Conservation (phyloP, 1,284 basidiomycete genomes). For the Trichosporon ovoides region DNA sequence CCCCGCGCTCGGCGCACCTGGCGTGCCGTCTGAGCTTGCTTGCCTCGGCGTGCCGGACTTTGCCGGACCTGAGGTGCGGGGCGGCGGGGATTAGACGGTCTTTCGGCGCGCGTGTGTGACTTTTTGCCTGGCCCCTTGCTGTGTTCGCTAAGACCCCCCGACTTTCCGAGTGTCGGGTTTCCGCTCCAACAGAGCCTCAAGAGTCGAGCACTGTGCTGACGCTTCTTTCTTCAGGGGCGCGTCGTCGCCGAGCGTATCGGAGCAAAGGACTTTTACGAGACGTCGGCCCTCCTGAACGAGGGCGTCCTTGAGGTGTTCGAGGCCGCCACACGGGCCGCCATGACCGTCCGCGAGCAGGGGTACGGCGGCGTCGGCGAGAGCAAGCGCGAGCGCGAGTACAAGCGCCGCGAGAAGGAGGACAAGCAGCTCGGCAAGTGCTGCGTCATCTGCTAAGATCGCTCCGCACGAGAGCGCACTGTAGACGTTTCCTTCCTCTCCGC, state of each 20-base stretch:
- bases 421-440: slow-evolving; percentile 15
- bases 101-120: too few species aligned
- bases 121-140: too few species aligned
- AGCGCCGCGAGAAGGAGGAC: slow-evolving; percentile 12
- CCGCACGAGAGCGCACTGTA: neutral
- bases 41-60: neutral
- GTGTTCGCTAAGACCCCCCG: too few species aligned
- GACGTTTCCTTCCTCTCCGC: neutral
- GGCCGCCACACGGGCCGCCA: slow-evolving; percentile 85
- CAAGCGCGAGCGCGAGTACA: slow-evolving; percentile 15
- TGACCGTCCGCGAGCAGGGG: slow-evolving; percentile 78
- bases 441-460: slow-evolving; percentile 11
- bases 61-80: too few species aligned
- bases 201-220: too few species aligned
- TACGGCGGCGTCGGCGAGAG: slow-evolving; percentile 42
- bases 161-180: too few species aligned
- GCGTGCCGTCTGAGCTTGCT: neutral
- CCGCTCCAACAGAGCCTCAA: too few species aligned
- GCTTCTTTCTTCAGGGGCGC: slow-evolving; percentile 64
- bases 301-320: slow-evolving; percentile 95
- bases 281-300: slow-evolving; percentile 81
- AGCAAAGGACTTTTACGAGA: slow-evolving; percentile 87
- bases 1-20: too few species aligned
- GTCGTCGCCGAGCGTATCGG: slow-evolving; percentile 72
- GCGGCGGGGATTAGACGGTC: too few species aligned